These are phyloP conservation scores for Nothophoma quercina DNA, from an alignment of 2,329 filamentous ascomycete genomes.

Conservation along the genomic window DNA sequence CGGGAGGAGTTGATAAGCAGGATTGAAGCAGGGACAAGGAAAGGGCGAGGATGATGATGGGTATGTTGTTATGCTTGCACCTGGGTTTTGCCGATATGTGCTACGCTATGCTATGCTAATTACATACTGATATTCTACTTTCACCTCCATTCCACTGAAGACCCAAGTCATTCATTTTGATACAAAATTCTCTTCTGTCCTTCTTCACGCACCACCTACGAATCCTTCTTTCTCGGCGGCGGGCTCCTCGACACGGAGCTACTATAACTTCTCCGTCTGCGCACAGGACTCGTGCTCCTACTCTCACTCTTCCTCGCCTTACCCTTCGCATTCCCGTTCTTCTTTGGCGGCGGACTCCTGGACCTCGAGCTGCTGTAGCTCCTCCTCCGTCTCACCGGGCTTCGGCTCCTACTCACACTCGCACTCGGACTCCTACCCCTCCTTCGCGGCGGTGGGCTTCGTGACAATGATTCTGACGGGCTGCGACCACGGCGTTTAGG, in stretches of 20 bases:
- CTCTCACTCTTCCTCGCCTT: slow-evolving; percentile 11
- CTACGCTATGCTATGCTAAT: slow-evolving; percentile 8
- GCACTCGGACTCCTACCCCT: slow-evolving; percentile 18
- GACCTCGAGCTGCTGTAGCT: slow-evolving; percentile 9
- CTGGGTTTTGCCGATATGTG: neutral
- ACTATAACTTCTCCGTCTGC: slow-evolving; percentile 19
- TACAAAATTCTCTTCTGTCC: too few relatives aligned
- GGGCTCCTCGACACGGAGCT: slow-evolving; percentile 21
- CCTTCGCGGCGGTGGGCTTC: slow-evolving; percentile 24
- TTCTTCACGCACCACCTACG: neutral
- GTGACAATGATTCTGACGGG: slow-evolving; percentile 27
- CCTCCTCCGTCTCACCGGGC: slow-evolving; percentile 4
- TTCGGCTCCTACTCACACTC: slow-evolving; percentile 13
- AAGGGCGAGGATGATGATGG: too few relatives aligned
- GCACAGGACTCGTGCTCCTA: slow-evolving; percentile 12
- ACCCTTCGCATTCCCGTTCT: slow-evolving; percentile 13
- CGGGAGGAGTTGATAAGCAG: too few relatives aligned
- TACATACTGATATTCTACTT: neutral
- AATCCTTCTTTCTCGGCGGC: slow-evolving; percentile 23
- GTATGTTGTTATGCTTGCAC: too few relatives aligned
- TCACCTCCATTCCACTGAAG: slow-evolving; percentile 20
- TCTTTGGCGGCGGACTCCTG: slow-evolving; percentile 14
- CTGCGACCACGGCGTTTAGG: slow-evolving; percentile 36
- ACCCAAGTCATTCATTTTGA: slow-evolving; percentile 2
- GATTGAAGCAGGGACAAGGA: too few relatives aligned